Evolutionary conservation across 208 protist genomes (phyloP).

Genomic region (Leishmania amazonensis): DNA sequence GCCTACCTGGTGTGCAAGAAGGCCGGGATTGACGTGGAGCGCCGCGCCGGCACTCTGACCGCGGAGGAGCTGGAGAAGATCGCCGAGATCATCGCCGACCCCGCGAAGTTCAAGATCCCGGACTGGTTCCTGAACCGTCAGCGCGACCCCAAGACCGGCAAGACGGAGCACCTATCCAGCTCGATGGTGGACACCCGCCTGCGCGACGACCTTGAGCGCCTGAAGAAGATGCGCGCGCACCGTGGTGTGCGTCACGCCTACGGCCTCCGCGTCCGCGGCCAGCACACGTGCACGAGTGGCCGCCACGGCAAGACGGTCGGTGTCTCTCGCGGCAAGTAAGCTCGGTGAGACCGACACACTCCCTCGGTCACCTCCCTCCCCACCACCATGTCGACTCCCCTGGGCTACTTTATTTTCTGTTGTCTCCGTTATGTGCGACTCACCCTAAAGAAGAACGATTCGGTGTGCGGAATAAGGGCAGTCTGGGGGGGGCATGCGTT

Average conservation of each 20-base stretch:
- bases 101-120: constrained; percentile 99
- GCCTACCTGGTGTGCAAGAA: constrained; percentile 99
- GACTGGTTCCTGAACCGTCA: constrained; percentile 99
- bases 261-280: constrained; percentile 99
- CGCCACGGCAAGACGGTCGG: constrained; percentile 95
- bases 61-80: constrained; percentile 97
- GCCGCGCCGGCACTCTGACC: constrained; percentile 93
- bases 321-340: constrained; percentile 82
- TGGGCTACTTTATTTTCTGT: background rate
- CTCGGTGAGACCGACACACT: background rate
- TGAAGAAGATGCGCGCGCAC: constrained; percentile 99
- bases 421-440: too few relatives aligned
- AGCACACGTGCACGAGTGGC: constrained; percentile 99
- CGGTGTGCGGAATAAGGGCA: too few relatives aligned
- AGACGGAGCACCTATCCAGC: constrained; percentile 97
- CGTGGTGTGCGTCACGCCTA: constrained; percentile 99
- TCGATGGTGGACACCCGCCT: constrained; percentile 97
- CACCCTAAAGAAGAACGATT: too few relatives aligned
- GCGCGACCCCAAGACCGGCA: constrained; percentile 98
- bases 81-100: constrained; percentile 98
- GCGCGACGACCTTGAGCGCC: constrained; percentile 99
- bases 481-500: too few relatives aligned
- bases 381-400: too few relatives aligned
- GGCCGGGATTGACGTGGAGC: constrained; percentile 97
- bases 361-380: background rate